Evolutionary conservation across 2,329 filamentous ascomycete species (phyloP).

Genomic region (Xylaria sp.): DNA sequence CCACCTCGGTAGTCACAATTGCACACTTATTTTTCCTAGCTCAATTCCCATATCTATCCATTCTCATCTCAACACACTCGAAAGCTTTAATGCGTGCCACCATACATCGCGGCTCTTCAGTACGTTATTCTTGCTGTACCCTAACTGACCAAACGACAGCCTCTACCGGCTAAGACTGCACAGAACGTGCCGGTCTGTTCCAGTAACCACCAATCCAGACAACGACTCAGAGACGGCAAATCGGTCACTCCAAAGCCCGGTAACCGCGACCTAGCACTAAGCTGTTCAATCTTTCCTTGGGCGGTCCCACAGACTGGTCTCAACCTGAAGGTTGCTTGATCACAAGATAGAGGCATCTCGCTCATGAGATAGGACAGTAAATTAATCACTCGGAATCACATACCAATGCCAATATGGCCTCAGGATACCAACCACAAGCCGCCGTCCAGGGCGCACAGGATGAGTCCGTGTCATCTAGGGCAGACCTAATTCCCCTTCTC

Average conservation of each 20-base stretch:
- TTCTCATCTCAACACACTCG: background rate
- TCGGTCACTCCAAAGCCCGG: background rate
- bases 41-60: background rate
- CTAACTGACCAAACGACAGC: slow-evolving; percentile 11
- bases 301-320: background rate
- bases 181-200: background rate
- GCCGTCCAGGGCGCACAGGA: slow-evolving; percentile 17
- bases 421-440: slow-evolving; percentile 25
- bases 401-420: slow-evolving; percentile 27
- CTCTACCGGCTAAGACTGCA: background rate
- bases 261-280: background rate
- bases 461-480: background rate
- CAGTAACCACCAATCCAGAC: background rate
- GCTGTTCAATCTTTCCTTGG: background rate
- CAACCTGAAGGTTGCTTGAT: background rate
- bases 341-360: slow-evolving; percentile 4
- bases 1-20: background rate
- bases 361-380: slow-evolving; percentile 2
- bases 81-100: background rate
- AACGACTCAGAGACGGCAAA: background rate
- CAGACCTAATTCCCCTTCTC: slow-evolving; percentile 69
- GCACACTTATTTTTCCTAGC: background rate
- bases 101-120: background rate
- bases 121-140: background rate
- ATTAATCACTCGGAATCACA: background rate